phyloP scores from a whole-genome alignment of 192 early-diverging fungal genomes.

The Rhizophagus prolifer region DNA sequence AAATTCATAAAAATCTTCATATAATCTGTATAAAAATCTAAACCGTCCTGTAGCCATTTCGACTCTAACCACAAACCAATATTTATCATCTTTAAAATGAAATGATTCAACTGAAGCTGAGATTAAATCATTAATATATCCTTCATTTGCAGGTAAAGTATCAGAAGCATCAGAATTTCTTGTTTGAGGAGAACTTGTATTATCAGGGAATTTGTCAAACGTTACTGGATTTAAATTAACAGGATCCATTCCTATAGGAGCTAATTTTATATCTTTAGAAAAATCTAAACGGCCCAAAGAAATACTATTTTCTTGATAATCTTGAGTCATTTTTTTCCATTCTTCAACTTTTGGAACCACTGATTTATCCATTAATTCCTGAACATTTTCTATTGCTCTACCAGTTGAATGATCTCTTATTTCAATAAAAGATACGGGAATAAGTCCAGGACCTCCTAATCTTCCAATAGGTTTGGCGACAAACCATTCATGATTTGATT shows the following conservation, averaged over 20 bases:
- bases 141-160: slow-evolving; percentile 20
- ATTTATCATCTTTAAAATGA: slow-evolving; percentile 68
- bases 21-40: slow-evolving; percentile 67
- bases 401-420: slow-evolving; percentile 70
- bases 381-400: slow-evolving; percentile 60
- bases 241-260: background rate
- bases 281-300: slow-evolving; percentile 49
- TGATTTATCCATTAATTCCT: slow-evolving; percentile 63
- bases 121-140: slow-evolving; percentile 33
- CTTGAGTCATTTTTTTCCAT: slow-evolving; percentile 64
- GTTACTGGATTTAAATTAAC: background rate
- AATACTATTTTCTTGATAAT: slow-evolving; percentile 53
- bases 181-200: background rate
- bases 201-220: background rate
- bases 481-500: slow-evolving; percentile 78
- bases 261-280: slow-evolving; percentile 2
- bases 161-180: slow-evolving; percentile 39
- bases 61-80: slow-evolving; percentile 68
- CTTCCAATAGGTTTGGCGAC: slow-evolving; percentile 69
- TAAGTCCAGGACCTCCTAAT: slow-evolving; percentile 66
- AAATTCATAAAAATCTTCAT: slow-evolving; percentile 80
- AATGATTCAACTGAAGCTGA: slow-evolving; percentile 63
- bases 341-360: slow-evolving; percentile 64
- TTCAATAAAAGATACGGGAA: slow-evolving; percentile 75
- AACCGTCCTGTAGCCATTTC: slow-evolving; percentile 51